Percentiles rank a stretch among this genome's conserved stretches.
These are phyloP conservation scores for Sphaerulina vaccinii DNA, from an alignment of 2,329 filamentous ascomycete species.

Conservation along the genomic window DNA sequence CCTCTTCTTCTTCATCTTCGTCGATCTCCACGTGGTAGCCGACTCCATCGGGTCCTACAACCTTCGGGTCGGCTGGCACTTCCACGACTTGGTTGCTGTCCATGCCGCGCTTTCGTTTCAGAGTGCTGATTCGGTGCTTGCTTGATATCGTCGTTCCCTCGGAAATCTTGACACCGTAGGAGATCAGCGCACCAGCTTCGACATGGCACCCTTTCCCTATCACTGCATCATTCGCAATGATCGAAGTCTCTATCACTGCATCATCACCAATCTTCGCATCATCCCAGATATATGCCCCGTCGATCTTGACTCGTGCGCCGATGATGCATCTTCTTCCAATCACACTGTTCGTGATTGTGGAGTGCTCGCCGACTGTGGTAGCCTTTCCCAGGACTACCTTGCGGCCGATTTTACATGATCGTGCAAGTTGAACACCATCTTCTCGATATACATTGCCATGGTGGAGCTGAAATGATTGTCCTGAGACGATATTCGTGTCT, in stretches of 20 bases:
- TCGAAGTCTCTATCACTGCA: constrained; percentile 65
- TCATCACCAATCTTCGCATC: constrained; percentile 74
- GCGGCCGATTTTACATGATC: constrained; percentile 67
- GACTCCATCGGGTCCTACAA: constrained; percentile 60
- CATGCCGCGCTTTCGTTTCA: constrained; percentile 48
- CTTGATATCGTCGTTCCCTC: constrained; percentile 54
- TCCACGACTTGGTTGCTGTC: constrained; percentile 40
- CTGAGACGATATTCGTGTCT: constrained; percentile 78
- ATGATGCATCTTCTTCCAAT: constrained; percentile 84
- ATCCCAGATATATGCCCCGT: constrained; percentile 86
- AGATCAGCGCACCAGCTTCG: constrained; percentile 72
- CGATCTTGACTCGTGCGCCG: constrained; percentile 76
- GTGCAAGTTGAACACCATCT: constrained; percentile 69
- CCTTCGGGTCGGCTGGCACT: constrained; percentile 45
- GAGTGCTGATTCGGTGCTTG: constrained; percentile 46
- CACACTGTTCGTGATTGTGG: constrained; percentile 69
- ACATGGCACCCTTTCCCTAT: constrained; percentile 71
- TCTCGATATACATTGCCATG: constrained; percentile 75
- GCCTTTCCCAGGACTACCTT: constrained; percentile 73
- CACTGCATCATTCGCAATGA: constrained; percentile 70
- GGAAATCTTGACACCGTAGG: constrained; percentile 71
- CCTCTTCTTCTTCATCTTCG: constrained; percentile 62
- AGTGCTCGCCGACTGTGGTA: constrained; percentile 72
- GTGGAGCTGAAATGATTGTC: constrained; percentile 71
- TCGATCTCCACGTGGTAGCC: constrained; percentile 62